A percentile compares a stretch with the other conserved stretches of the same genome.
These are phyloP conservation scores for Mycena indigotica DNA, from an alignment of 768 basidiomycete species.

Conservation along the genomic window DNA sequence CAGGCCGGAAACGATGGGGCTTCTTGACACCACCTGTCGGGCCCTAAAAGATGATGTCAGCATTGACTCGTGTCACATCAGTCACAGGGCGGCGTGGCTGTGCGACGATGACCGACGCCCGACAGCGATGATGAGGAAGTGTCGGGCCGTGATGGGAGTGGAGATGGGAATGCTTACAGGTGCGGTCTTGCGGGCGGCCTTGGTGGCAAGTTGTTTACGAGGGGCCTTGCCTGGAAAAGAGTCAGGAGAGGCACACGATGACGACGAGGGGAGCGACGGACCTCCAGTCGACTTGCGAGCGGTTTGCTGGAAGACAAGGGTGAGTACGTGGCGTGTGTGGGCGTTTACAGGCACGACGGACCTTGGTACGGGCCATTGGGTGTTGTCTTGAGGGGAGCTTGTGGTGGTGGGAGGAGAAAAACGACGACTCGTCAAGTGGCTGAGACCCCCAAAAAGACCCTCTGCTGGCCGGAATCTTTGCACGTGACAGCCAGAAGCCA, in stretches of 20 bases:
- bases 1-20: conserved; percentile 95
- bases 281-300: conserved; percentile 99
- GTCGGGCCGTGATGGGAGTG: conserved; percentile 31
- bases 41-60: conserved; percentile 42
- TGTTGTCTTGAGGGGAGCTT: conserved; percentile 22
- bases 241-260: conserved; percentile 24
- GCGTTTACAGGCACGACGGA: conserved; percentile 30
- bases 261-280: conserved; percentile 35
- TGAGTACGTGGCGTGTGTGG: conserved; percentile 25
- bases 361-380: conserved; percentile 89
- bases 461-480: conserved; percentile 44
- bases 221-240: conserved; percentile 73
- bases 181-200: conserved; percentile 90
- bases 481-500: conserved; percentile 54
- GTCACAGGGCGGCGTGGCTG: conserved; percentile 10
- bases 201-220: conserved; percentile 94
- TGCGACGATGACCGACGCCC: conserved; percentile 21
- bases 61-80: conserved; percentile 4
- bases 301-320: conserved; percentile 74
- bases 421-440: conserved; percentile 26
- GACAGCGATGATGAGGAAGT: conserved; percentile 26
- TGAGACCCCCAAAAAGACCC: conserved; percentile 40
- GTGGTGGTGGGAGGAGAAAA: conserved; percentile 16
- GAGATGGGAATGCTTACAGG: conserved; percentile 48
- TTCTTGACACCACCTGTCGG: conserved; percentile 99